Evolutionary conservation across 179 eudicot genomes (phyloP), one percentile per base, ranked within the genome.

Genomic region (Dionaea muscipula): DNA sequence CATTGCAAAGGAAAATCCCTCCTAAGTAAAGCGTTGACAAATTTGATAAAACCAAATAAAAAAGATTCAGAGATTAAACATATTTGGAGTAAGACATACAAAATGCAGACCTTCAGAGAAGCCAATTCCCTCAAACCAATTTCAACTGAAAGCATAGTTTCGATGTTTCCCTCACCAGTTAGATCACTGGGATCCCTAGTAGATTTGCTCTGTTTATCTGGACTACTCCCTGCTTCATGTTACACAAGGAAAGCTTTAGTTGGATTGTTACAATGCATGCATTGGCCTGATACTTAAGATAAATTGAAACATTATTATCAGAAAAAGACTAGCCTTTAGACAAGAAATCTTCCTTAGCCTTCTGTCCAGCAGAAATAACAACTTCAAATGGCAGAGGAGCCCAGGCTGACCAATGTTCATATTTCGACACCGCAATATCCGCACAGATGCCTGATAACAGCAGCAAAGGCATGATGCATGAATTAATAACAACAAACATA

Each of bases 381-480:
- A 91, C 72, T 80, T 91, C 98, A 76, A 87, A 82, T 38, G 98
- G 96, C 60, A 91, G 88, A 69, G 98, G 98, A 26, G 98, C 98
- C 35, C 75, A 75, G 55, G 94, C 78, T 51, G 98, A 91, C 98
- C 98, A 91, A 51, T 80, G 81, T 47, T 87, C 96, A 71, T 81
- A 75, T 82, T 91, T 91, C 40, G 88, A 63, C 22, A 72, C 81
- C 28, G 96, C 88, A 64, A 91, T 76, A 73, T 84, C 98, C 27
- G 84, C 84, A 81, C 86, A 82, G 49, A 91, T 77, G 56, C 94
- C 98, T 91, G 72, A 45, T 33, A 51, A 9, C 27, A 20, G 55
- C 55, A 68, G 28, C 24, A 62, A 35, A 46, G 60, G 20, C 39
- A 24, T 16, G 36, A 25, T 25, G 38, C 23, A 59, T 21, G 14